A percentile compares a stretch with the other conserved stretches of the same genome.
These are phyloP conservation scores for Harringtonia aguacate DNA, from an alignment of 2,329 filamentous ascomycete species.

Conservation along the genomic window DNA sequence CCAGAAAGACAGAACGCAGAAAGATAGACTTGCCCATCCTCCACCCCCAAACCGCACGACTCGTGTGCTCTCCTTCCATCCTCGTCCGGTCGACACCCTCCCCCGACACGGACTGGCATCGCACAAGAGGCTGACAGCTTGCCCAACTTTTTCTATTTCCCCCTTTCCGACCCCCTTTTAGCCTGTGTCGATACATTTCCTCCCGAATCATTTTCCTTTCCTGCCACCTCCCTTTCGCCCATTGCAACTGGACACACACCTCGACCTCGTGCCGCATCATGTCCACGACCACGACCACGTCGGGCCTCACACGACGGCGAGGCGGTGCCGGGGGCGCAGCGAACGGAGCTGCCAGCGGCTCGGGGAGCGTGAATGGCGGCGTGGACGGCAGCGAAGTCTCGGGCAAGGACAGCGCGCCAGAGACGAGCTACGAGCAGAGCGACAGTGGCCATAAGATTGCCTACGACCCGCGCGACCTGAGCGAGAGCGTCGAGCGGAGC, in stretches of 20 bases:
- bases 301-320: constrained; percentile 50
- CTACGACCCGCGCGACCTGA: constrained; percentile 93
- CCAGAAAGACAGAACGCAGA: no score
- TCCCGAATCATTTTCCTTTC: not conserved
- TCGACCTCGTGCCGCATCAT: not conserved
- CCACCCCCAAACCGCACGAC: no score
- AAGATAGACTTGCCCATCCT: no score
- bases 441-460: constrained; percentile 99
- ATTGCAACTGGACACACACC: not conserved
- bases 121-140: no score
- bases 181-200: no score
- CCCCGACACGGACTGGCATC: no score
- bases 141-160: no score
- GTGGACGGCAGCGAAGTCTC: constrained; percentile 51
- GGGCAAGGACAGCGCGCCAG: constrained; percentile 43
- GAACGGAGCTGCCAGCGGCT: constrained; percentile 29
- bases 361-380: constrained; percentile 43
- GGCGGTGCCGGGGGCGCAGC: constrained; percentile 55
- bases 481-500: constrained; percentile 88
- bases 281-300: constrained; percentile 20
- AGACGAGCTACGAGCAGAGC: constrained; percentile 81
- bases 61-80: no score
- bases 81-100: no score
- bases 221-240: not conserved
- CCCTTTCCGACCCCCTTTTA: no score